Evolutionary conservation across 176 grass and related monocot species (phyloP).

Genomic region (Miscanthus lutarioriparius): DNA sequence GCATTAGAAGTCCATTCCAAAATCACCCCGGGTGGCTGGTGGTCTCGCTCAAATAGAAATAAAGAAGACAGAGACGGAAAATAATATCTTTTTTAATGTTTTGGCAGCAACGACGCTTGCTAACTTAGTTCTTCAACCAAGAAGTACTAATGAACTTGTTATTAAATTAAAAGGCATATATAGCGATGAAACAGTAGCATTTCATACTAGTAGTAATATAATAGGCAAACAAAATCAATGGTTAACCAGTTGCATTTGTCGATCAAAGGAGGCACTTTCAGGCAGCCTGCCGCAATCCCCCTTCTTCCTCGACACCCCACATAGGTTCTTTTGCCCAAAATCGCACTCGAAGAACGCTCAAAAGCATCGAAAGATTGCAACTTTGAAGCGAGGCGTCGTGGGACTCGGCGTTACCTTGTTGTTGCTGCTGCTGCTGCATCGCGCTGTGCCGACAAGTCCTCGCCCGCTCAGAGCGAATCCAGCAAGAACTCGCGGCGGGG

Average conservation of each 20-base stretch:
- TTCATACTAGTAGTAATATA: background rate
- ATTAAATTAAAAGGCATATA: background rate
- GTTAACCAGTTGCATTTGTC: background rate
- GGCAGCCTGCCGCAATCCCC: background rate
- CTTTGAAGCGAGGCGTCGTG: background rate
- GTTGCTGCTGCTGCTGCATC: constrained; percentile 57
- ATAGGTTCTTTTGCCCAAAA: background rate
- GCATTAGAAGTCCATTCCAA: background rate
- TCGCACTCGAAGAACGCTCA: background rate
- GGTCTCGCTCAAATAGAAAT: background rate
- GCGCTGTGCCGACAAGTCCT: background rate
- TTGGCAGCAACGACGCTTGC: background rate
- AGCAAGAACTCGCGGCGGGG: constrained; percentile 2
- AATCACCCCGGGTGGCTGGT: background rate
- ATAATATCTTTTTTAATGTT: background rate
- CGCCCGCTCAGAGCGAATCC: constrained; percentile 5
- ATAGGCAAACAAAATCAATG: background rate
- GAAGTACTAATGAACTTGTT: background rate
- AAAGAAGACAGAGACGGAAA: background rate
- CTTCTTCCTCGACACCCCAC: background rate
- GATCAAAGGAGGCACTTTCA: background rate
- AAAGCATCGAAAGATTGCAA: background rate
- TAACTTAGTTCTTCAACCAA: background rate
- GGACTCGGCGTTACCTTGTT: constrained; percentile 30
- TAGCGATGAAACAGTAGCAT: background rate